These are phyloP conservation scores for Eutrema heterophyllum DNA, from an alignment of 345 rosid genomes.

Conservation along the genomic window DNA sequence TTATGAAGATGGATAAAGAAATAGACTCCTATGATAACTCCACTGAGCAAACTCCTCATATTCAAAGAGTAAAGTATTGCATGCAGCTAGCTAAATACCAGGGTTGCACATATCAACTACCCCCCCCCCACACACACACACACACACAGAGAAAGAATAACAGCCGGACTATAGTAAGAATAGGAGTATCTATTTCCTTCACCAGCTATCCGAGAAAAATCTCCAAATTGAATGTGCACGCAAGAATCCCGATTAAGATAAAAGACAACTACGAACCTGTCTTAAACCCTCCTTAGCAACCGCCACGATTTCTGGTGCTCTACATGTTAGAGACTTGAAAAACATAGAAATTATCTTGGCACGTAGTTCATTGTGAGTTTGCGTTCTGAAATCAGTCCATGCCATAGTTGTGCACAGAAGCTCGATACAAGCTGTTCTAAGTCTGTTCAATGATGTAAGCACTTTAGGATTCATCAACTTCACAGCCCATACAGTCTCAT, in stretches of 20 bases:
- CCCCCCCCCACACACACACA: too few relatives aligned
- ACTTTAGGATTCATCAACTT: conserved; percentile 88
- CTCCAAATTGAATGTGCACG: neutral
- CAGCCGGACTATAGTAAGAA: neutral
- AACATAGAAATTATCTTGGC: conserved; percentile 96
- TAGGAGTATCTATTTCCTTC: too few relatives aligned
- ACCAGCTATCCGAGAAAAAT: too few relatives aligned
- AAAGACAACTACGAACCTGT: conserved; percentile 57
- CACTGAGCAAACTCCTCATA: neutral
- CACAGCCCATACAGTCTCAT: conserved; percentile 84
- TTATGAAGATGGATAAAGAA: neutral
- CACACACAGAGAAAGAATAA: too few relatives aligned
- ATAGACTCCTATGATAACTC: conserved; percentile 13
- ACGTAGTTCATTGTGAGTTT: conserved; percentile 76
- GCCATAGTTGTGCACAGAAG: conserved; percentile 98
- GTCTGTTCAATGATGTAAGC: conserved; percentile 75
- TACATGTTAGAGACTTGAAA: conserved; percentile 93
- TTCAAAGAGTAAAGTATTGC: neutral
- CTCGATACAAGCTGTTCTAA: conserved; percentile 95
- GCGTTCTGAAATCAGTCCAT: conserved; percentile 91
- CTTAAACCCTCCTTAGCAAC: conserved; percentile 98
- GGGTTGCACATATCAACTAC: neutral
- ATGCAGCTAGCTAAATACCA: conserved; percentile 5
- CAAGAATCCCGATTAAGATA: conserved; percentile 3
- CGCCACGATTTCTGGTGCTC: conserved; percentile 92